Evolutionary conservation across 2,329 filamentous ascomycete genomes (phyloP).

Genomic region (Ploettnerulaceae sp.): DNA sequence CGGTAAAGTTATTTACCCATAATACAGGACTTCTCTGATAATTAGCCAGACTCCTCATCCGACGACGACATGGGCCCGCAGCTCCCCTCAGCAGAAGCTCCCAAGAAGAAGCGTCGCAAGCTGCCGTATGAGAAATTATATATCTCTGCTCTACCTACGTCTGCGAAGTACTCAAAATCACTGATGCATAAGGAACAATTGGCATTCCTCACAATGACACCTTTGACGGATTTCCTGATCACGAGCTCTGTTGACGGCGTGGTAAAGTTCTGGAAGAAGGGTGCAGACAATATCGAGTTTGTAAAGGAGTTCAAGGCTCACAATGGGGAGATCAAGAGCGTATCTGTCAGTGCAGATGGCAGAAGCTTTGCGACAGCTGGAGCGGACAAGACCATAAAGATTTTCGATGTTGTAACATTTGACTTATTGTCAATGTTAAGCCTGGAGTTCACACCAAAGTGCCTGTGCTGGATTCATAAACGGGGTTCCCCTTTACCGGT

Average conservation of each 20-base stretch:
- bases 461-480: slow-evolving; percentile 87
- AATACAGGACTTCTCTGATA: slow-evolving; percentile 14
- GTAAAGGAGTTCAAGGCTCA: slow-evolving; percentile 97
- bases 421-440: slow-evolving; percentile 78
- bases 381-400: slow-evolving; percentile 70
- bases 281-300: slow-evolving; percentile 85
- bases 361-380: slow-evolving; percentile 91
- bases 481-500: slow-evolving; percentile 83
- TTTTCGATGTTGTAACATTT: slow-evolving; percentile 80
- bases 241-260: slow-evolving; percentile 92
- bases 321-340: slow-evolving; percentile 73
- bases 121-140: slow-evolving; percentile 95
- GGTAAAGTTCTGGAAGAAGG: slow-evolving; percentile 99
- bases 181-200: slow-evolving; percentile 98
- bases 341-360: slow-evolving; percentile 83
- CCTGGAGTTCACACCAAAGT: slow-evolving; percentile 69
- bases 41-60: slow-evolving; percentile 51
- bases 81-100: slow-evolving; percentile 71
- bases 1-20: slow-evolving; percentile 23
- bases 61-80: slow-evolving; percentile 93
- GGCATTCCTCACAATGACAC: slow-evolving; percentile 81
- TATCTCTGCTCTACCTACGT: slow-evolving; percentile 78
- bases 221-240: slow-evolving; percentile 88
- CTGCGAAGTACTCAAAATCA: slow-evolving; percentile 83
- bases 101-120: slow-evolving; percentile 86